Evolutionary conservation across 257 asterid species (phyloP).

Genomic region (Catharanthus roseus): DNA sequence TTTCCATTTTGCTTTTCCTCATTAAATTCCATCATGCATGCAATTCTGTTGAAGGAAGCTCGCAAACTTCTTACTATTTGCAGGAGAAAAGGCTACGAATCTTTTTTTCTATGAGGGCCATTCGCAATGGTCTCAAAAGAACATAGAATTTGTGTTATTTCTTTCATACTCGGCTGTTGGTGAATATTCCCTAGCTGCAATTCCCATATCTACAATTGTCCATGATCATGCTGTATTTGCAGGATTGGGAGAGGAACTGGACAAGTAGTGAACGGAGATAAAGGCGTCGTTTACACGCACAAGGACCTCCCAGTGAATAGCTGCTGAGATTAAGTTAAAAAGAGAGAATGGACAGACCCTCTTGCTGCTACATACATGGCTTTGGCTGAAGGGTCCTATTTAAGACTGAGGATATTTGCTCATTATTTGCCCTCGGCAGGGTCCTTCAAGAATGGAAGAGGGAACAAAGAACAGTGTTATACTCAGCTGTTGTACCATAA

Average conservation of each 20-base stretch:
- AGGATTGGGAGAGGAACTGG: conserved; percentile 55
- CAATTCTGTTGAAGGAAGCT: not conserved
- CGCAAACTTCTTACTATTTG: not conserved
- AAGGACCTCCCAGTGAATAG: conserved; percentile 29
- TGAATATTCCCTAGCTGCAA: not conserved
- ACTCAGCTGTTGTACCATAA: conserved; percentile 1
- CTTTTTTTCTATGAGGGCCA: no score
- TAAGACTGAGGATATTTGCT: not conserved
- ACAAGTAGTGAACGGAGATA: conserved; percentile 47
- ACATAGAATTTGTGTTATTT: not conserved
- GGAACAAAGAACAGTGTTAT: not conserved
- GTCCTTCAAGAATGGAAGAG: not conserved
- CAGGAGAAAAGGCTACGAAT: no score
- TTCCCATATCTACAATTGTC: not conserved
- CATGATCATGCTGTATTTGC: conserved; percentile 5
- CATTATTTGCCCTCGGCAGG: not conserved
- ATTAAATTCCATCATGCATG: not conserved
- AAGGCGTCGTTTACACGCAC: conserved; percentile 42
- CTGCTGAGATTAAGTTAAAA: conserved; percentile 1
- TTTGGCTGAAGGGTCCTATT: not conserved
- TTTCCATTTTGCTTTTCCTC: not conserved
- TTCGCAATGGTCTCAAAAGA: not conserved
- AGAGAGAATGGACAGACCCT: not conserved
- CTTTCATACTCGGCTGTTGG: not conserved
- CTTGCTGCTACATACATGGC: conserved; percentile 6